Conservation (phyloP, 202 grass and related monocot species). For the Carex arenaria region DNA sequence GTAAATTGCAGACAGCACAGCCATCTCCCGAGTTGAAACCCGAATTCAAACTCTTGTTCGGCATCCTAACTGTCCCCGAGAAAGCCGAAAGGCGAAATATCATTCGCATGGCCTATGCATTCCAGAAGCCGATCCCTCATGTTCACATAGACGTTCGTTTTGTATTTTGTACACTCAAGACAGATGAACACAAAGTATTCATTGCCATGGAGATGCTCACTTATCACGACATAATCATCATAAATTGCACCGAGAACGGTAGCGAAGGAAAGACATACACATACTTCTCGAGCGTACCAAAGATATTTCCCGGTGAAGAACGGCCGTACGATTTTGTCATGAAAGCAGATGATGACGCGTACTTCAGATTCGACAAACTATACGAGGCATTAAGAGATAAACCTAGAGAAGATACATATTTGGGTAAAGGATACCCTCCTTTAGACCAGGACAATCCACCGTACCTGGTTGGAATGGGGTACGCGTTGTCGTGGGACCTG, state of each 20-base stretch:
- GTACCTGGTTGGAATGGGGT: conserved; percentile 76
- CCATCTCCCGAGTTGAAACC: background rate
- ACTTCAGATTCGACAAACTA: conserved; percentile 42
- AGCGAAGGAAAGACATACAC: conserved; percentile 69
- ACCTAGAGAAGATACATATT: conserved; percentile 63
- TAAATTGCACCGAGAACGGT: conserved; percentile 77
- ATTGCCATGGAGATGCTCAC: conserved; percentile 60
- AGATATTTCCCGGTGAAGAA: conserved; percentile 19
- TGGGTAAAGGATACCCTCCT: conserved; percentile 68
- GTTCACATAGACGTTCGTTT: conserved; percentile 53
- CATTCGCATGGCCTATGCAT: conserved; percentile 64
- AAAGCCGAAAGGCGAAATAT: conserved; percentile 51
- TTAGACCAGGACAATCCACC: conserved; percentile 49
- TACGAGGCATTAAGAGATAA: conserved; percentile 38
- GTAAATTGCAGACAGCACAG: background rate
- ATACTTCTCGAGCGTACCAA: conserved; percentile 36
- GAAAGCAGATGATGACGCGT: conserved; percentile 72
- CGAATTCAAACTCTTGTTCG: conserved; percentile 56
- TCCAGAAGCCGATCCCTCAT: conserved; percentile 16
- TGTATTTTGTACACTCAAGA: conserved; percentile 64
- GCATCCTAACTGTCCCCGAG: conserved; percentile 47
- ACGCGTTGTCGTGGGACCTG: conserved; percentile 62
- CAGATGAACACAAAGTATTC: conserved; percentile 60
- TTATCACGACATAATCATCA: conserved; percentile 55
- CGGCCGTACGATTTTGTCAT: conserved; percentile 75